phyloP scores from a whole-genome alignment of 768 basidiomycete species.

The Mycena chlorophos region DNA sequence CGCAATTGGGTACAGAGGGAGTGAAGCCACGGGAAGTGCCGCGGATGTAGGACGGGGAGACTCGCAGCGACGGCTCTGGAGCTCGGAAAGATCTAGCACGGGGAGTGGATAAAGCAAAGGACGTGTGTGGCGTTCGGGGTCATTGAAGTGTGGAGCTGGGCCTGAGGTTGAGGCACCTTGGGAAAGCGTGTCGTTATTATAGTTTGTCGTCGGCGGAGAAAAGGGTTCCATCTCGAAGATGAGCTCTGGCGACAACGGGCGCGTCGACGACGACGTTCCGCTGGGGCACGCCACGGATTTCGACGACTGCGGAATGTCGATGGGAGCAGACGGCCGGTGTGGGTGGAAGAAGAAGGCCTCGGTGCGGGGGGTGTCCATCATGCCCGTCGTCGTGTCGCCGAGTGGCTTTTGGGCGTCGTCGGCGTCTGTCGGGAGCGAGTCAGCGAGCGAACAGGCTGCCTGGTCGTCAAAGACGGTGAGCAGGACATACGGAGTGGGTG shows the following conservation, averaged over 20 bases:
- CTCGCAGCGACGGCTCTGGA: neutral
- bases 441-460: neutral
- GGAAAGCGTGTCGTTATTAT: conserved; percentile 24
- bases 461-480: neutral
- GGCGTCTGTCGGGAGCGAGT: too few species aligned
- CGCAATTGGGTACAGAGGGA: neutral
- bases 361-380: conserved; percentile 14
- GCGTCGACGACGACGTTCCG: conserved; percentile 29
- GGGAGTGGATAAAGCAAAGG: conserved; percentile 20
- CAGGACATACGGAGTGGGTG: neutral
- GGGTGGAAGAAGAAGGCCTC: conserved; percentile 19
- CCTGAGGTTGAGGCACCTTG: conserved; percentile 21
- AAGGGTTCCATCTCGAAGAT: conserved; percentile 57
- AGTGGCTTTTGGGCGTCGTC: conserved; percentile 1
- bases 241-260: conserved; percentile 45
- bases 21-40: neutral
- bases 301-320: conserved; percentile 40
- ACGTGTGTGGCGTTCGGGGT: neutral
- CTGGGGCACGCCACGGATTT: neutral
- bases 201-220: conserved; percentile 11
- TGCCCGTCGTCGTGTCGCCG: neutral
- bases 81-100: conserved; percentile 1
- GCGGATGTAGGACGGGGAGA: neutral
- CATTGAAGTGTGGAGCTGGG: conserved; percentile 8
- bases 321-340: conserved; percentile 40